Evolutionary conservation across 1,284 basidiomycete species (phyloP).

Genomic region (Xerocomus amazonicus): DNA sequence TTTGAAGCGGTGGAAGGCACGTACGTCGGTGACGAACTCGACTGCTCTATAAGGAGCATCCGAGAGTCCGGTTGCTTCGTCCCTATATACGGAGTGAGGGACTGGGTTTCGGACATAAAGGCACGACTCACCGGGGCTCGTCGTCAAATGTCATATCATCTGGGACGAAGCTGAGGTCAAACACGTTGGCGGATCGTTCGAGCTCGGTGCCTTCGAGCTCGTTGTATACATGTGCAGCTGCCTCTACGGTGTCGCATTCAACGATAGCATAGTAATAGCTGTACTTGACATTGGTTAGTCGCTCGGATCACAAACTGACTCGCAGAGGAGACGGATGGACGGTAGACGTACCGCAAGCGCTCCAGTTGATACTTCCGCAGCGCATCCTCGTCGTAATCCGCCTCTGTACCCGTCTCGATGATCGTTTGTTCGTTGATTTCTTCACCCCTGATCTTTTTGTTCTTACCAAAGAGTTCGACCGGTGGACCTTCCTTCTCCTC

Average conservation of each 20-base stretch:
- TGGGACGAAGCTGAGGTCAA: conserved; percentile 93
- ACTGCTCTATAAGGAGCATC: conserved; percentile 72
- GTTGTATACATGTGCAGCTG: conserved; percentile 79
- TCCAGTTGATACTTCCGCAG: conserved; percentile 93
- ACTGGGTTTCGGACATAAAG: background rate
- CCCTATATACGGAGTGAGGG: conserved; percentile 43
- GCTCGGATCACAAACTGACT: background rate
- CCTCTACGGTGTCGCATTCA: conserved; percentile 78
- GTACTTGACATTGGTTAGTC: conserved; percentile 11
- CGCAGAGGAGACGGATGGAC: background rate
- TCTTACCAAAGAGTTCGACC: conserved; percentile 73
- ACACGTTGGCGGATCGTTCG: conserved; percentile 94
- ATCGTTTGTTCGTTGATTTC: conserved; percentile 65
- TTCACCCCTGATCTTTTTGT: conserved; percentile 36
- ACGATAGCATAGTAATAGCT: conserved; percentile 98
- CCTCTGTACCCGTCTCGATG: conserved; percentile 63
- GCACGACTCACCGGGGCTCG: conserved; percentile 57
- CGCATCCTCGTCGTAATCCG: conserved; percentile 85
- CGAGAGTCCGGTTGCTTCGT: conserved; percentile 75
- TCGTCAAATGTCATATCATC: conserved; percentile 90
- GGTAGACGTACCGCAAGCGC: conserved; percentile 69
- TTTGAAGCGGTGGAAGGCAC: conserved; percentile 24
- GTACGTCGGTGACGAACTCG: conserved; percentile 92
- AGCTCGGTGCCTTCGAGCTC: conserved; percentile 96
- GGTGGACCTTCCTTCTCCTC: conserved; percentile 94